Percentiles rank a stretch among this genome's conserved stretches.
phyloP scores from a whole-genome alignment of 352 stramenopile genomes.

The Globisporangium alternatum region DNA sequence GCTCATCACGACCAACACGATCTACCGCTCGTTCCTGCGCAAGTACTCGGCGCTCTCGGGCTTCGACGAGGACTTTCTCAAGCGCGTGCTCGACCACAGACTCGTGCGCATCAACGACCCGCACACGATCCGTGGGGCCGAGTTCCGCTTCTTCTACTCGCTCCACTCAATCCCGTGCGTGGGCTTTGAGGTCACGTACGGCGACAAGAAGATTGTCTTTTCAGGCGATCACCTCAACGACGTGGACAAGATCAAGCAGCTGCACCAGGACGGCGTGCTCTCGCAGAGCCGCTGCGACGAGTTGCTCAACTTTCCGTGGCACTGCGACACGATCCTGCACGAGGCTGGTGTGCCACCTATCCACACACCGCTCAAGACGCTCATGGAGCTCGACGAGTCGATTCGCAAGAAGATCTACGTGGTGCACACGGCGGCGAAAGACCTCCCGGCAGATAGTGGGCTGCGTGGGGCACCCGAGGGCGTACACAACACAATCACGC shows the following conservation, averaged over 20 bases:
- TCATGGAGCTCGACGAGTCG: conserved; percentile 84
- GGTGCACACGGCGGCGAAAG: conserved; percentile 91
- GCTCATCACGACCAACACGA: conserved; percentile 95
- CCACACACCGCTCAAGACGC: conserved; percentile 93
- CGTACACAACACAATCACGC: conserved; percentile 85
- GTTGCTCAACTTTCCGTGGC: conserved; percentile 92
- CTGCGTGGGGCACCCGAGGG: conserved; percentile 88
- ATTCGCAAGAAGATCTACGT: conserved; percentile 93
- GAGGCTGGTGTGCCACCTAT: conserved; percentile 94
- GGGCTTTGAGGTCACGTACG: conserved; percentile 92
- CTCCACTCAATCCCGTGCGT: conserved; percentile 96
- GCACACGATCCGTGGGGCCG: conserved; percentile 92
- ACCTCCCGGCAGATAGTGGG: conserved; percentile 67
- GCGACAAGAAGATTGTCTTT: conserved; percentile 94
- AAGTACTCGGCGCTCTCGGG: conserved; percentile 95
- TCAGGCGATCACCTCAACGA: conserved; percentile 96
- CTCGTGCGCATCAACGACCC: conserved; percentile 91
- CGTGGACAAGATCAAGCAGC: conserved; percentile 83
- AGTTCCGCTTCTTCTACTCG: conserved; percentile 96
- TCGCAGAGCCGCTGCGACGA: conserved; percentile 83
- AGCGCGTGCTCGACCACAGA: conserved; percentile 90
- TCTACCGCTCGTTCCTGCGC: conserved; percentile 95
- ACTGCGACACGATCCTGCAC: conserved; percentile 93
- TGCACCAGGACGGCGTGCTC: conserved; percentile 85
- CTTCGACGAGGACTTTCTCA: conserved; percentile 89